Conservation (phyloP, 1,139 yeast species). For the Candida buenavistaensis region DNA sequence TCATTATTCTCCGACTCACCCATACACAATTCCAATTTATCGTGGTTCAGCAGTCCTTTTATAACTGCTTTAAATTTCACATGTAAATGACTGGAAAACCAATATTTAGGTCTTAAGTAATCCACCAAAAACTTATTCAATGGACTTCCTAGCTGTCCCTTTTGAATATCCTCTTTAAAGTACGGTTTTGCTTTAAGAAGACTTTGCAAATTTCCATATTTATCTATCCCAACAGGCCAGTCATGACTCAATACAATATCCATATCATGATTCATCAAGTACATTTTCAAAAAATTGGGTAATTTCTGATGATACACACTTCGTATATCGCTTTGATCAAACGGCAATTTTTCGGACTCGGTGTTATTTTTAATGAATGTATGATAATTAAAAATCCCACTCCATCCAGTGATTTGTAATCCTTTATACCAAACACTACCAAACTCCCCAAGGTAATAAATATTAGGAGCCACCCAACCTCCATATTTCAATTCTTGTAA, state of each 20-base stretch:
- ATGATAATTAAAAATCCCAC: constrained; percentile 73
- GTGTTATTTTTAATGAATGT: constrained; percentile 23
- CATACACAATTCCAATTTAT: constrained; percentile 33
- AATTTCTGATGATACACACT: constrained; percentile 77
- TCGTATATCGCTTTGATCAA: constrained; percentile 42
- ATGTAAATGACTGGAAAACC: constrained; percentile 93
- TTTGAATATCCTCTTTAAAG: constrained; percentile 62
- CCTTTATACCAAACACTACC: constrained; percentile 78
- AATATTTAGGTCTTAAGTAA: constrained; percentile 59
- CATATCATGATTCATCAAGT: constrained; percentile 27
- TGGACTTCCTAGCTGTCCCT: constrained; percentile 72
- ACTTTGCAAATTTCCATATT: constrained; percentile 54
- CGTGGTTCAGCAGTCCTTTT: constrained; percentile 17
- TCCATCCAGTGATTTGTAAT: constrained; percentile 72
- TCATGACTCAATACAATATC: constrained; percentile 80
- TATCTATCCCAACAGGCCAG: constrained; percentile 87
- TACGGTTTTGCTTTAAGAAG: constrained; percentile 64
- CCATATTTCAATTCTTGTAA: constrained; percentile 76
- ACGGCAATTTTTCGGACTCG: constrained; percentile 51
- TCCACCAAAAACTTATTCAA: constrained; percentile 58
- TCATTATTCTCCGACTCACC: constrained; percentile 11
- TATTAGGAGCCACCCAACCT: constrained; percentile 92
- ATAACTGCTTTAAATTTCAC: constrained; percentile 63
- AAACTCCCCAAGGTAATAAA: constrained; percentile 82
- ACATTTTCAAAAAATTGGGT: constrained; percentile 58